Evolutionary conservation across 345 rosid genomes (phyloP).

Genomic region (Eutrema yunnanense): DNA sequence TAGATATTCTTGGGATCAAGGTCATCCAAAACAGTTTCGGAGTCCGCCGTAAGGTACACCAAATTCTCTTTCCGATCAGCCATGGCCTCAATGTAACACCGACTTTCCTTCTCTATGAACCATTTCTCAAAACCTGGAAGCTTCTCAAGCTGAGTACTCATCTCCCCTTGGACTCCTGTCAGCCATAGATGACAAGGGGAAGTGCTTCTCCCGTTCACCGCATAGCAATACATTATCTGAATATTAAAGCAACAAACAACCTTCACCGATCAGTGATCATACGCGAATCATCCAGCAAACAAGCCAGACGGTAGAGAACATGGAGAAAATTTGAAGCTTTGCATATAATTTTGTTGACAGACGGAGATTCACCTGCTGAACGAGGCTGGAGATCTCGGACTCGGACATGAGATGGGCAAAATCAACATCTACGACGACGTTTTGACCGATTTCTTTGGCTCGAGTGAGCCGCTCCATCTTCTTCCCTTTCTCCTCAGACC

Average conservation of each 20-base stretch:
- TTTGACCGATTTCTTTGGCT: conserved; percentile 65
- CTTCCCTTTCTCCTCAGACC: conserved; percentile 60
- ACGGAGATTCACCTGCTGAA: conserved; percentile 61
- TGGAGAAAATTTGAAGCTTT: neutral
- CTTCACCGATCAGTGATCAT: conserved; percentile 19
- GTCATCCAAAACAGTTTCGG: conserved; percentile 62
- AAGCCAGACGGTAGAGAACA: neutral
- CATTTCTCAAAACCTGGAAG: conserved; percentile 88
- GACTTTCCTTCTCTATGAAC: conserved; percentile 78
- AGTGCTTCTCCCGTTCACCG: conserved; percentile 62
- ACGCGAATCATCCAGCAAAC: neutral
- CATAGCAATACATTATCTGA: conserved; percentile 87
- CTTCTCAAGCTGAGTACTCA: conserved; percentile 60
- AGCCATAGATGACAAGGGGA: conserved; percentile 79
- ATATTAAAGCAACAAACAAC: neutral
- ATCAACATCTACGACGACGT: conserved; percentile 74
- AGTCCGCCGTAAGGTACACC: conserved; percentile 89
- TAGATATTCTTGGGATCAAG: conserved; percentile 58
- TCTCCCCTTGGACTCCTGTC: conserved; percentile 69
- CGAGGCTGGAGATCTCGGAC: conserved; percentile 76
- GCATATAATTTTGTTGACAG: neutral
- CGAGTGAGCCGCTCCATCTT: conserved; percentile 50
- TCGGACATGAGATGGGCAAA: conserved; percentile 73
- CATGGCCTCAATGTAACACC: conserved; percentile 65
- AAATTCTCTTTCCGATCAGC: conserved; percentile 55